These are phyloP conservation scores for Penicillium decumbens DNA, from an alignment of 2,329 filamentous ascomycete species.

Conservation along the genomic window DNA sequence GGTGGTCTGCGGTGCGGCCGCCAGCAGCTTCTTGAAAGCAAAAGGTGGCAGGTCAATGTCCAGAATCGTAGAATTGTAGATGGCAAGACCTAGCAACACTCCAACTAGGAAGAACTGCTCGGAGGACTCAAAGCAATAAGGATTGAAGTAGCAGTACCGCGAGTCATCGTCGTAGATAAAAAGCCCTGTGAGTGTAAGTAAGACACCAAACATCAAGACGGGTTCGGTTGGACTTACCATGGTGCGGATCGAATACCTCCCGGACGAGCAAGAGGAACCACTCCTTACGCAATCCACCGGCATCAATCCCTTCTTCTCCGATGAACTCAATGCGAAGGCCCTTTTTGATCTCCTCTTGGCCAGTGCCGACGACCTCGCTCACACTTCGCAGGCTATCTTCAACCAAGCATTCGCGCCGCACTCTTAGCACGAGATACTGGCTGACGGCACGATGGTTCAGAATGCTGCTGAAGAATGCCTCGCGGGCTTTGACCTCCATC, in stretches of 20 bases:
- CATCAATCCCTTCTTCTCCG: constrained; percentile 87
- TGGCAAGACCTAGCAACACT: constrained; percentile 79
- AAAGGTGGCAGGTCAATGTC: constrained; percentile 85
- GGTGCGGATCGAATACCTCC: constrained; percentile 85
- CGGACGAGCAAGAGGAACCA: constrained; percentile 87
- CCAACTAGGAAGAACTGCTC: constrained; percentile 90
- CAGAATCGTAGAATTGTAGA: constrained; percentile 91
- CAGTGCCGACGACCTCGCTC: constrained; percentile 75
- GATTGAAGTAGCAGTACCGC: constrained; percentile 88
- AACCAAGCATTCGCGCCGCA: constrained; percentile 78
- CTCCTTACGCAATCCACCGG: constrained; percentile 83
- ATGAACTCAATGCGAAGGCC: constrained; percentile 77
- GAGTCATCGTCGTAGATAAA: constrained; percentile 92
- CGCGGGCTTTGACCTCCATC: constrained; percentile 81
- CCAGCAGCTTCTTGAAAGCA: constrained; percentile 79
- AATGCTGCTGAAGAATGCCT: constrained; percentile 88
- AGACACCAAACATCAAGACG: constrained; percentile 3
- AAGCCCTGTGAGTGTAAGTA: constrained; percentile 56
- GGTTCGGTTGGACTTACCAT: constrained; percentile 56
- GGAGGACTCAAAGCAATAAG: constrained; percentile 80
- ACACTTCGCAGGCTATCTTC: constrained; percentile 83
- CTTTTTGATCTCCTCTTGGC: constrained; percentile 84
- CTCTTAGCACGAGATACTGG: constrained; percentile 70
- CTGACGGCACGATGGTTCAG: constrained; percentile 68
- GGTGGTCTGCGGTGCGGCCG: constrained; percentile 63